Evolutionary conservation across 177 flowering plant genomes (phyloP), one percentile per base, ranked within the genome.

Genomic region (Vitis hybrid): DNA sequence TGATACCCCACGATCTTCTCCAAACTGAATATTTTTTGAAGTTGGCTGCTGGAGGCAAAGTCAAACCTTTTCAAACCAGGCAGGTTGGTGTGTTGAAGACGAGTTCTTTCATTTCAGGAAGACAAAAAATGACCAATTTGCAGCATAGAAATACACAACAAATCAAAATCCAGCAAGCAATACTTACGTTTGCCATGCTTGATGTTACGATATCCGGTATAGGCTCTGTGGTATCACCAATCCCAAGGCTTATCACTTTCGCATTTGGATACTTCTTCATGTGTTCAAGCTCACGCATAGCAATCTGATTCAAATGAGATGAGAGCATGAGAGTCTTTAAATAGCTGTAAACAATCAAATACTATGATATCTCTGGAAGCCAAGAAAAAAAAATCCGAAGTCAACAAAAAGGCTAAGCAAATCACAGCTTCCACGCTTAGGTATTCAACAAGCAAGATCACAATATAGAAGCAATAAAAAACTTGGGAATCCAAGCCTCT

Each of bases 201-300:
- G 64, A 71, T 17, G 94, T 69, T 39, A 91, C 75, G 30, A 77
- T 61, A 3, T 82, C 79, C 23, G 94, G 93, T 45, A 89, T 74
- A 21, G 97, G 94, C 75, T 88, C 78, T 3, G 90, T 88, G 21
- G 97, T 89, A 64, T 89, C 91, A 65, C 97, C 97, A 72, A 89
- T 79, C 49, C 94, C 94, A 65, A 91, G 91, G 79, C 85, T 87
- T 51, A 90, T 91, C 66, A 89, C 19, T 70, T 88, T 78, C 50
- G 91, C 93, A 83, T 87, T 74, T 45, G 93, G 97, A 70, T 82
- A 76, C 83, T 85, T 86, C 63, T 69, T 62, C n/a, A 78, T 39
- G 69, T 91, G 91, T 52, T 68, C 76, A 59, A 69, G 49, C 80
- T 81, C 78, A 11, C 82, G 72, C 61, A n/a, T 65, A 4, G 74